phyloP scores from a whole-genome alignment of 2,329 filamentous ascomycete genomes.

The Bipolaris victoriae region DNA sequence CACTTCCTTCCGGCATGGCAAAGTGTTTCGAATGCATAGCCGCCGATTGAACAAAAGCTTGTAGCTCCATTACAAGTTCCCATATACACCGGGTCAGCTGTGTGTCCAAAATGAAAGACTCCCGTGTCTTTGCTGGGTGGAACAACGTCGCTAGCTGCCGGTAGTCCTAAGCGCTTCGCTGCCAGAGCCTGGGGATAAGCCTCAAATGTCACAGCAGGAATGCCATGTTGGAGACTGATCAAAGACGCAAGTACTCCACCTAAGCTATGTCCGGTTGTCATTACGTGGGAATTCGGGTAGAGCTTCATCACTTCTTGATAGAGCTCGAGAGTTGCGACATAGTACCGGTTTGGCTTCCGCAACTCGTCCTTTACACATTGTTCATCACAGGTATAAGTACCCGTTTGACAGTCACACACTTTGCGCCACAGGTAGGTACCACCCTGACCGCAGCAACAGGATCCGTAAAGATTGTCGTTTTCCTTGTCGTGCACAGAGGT shows the following conservation, averaged over 20 bases:
- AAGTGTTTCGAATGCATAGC: conserved; percentile 45
- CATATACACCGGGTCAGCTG: conserved; percentile 47
- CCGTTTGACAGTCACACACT: conserved; percentile 45
- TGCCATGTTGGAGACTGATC: conserved; percentile 42
- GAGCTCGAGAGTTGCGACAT: conserved; percentile 40
- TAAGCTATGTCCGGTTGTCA: conserved; percentile 44
- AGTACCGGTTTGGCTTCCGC: conserved; percentile 42
- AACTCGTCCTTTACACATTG: conserved; percentile 43
- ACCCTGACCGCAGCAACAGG: conserved; percentile 46
- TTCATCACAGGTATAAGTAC: conserved; percentile 45
- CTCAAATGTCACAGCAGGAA: conserved; percentile 44
- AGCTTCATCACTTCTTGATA: conserved; percentile 43
- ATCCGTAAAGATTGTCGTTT: conserved; percentile 47
- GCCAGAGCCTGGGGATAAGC: conserved; percentile 47
- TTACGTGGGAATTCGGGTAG: conserved; percentile 44
- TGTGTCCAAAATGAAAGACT: conserved; percentile 46
- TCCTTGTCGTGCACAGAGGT: conserved; percentile 47
- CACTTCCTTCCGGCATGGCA: conserved; percentile 47
- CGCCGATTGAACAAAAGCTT: conserved; percentile 46
- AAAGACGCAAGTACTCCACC: conserved; percentile 46
- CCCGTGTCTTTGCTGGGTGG: conserved; percentile 44
- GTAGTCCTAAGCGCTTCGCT: conserved; percentile 41
- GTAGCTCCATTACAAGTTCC: conserved; percentile 45
- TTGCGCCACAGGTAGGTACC: conserved; percentile 45
- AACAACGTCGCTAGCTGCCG: conserved; percentile 37